These are phyloP conservation scores for Xylaria sp. DNA, from an alignment of 2,329 filamentous ascomycete species.

Conservation along the genomic window DNA sequence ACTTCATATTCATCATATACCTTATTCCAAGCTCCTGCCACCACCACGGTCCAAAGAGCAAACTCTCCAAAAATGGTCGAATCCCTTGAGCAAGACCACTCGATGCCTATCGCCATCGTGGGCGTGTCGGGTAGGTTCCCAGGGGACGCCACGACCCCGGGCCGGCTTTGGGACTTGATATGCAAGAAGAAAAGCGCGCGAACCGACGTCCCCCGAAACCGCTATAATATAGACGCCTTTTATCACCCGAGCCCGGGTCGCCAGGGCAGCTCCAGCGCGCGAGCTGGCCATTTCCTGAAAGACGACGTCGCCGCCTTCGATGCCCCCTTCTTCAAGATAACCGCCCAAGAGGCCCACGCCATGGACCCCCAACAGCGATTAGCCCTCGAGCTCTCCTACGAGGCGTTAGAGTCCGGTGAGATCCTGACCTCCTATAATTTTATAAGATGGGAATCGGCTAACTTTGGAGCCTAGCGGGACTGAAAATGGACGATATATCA, in stretches of 20 bases:
- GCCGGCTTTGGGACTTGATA: constrained; percentile 34
- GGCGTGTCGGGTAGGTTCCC: constrained; percentile 36
- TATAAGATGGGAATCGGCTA: background rate
- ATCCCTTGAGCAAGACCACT: constrained; percentile 23
- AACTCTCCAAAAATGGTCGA: constrained; percentile 2
- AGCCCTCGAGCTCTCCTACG: constrained; percentile 37
- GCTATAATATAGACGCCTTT: constrained; percentile 35
- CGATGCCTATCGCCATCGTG: constrained; percentile 33
- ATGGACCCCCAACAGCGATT: constrained; percentile 40
- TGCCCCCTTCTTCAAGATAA: constrained; percentile 36
- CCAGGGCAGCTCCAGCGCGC: constrained; percentile 31
- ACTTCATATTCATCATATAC: background rate
- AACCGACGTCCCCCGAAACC: constrained; percentile 32
- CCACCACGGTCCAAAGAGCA: background rate
- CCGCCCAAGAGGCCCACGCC: constrained; percentile 34
- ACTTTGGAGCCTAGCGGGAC: constrained; percentile 26
- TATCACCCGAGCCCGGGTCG: constrained; percentile 33
- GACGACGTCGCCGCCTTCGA: constrained; percentile 35
- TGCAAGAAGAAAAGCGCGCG: constrained; percentile 31
- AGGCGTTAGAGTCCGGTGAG: constrained; percentile 36
- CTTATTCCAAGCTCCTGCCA: background rate
- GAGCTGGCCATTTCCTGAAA: constrained; percentile 34
- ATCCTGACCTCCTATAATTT: background rate
- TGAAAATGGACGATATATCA: constrained; percentile 32
- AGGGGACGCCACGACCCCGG: constrained; percentile 33